Percentiles rank a stretch among this genome's conserved stretches.
phyloP scores from a whole-genome alignment of 2,329 filamentous ascomycete genomes.

The Dactylellina drechsleri region DNA sequence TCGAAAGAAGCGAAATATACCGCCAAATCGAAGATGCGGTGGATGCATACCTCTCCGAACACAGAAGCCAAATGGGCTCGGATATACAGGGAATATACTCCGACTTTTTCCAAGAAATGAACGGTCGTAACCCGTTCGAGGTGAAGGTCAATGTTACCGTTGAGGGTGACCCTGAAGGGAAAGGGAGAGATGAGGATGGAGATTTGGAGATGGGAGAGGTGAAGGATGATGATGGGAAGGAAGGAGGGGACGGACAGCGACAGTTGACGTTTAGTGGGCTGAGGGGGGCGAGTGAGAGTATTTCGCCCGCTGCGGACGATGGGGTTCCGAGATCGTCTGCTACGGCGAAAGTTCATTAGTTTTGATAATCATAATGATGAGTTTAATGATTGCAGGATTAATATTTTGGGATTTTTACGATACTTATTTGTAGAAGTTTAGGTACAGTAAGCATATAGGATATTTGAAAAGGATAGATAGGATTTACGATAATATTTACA shows the following conservation, averaged over 20 bases:
- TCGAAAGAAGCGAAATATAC: conserved; percentile 80
- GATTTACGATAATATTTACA: no score
- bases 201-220: conserved; percentile 37
- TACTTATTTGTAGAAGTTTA: no score
- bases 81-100: conserved; percentile 32
- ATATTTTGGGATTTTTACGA: no score
- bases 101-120: conserved; percentile 46
- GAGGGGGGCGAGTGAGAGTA: conserved; percentile 41
- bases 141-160: background rate
- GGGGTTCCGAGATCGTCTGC: conserved; percentile 20
- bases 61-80: conserved; percentile 30
- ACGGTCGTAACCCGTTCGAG: conserved; percentile 28
- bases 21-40: conserved; percentile 55
- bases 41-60: conserved; percentile 62
- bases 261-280: conserved; percentile 49
- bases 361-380: background rate
- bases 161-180: background rate
- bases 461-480: background rate
- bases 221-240: conserved; percentile 8
- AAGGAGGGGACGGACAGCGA: conserved; percentile 26
- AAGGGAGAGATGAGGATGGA: conserved; percentile 28
- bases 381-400: no score
- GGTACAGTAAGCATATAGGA: no score
- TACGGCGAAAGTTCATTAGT: conserved; percentile 29
- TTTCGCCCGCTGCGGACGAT: conserved; percentile 34